Evolutionary conservation across 2,329 filamentous ascomycete genomes (phyloP), one percentile per base, ranked within the genome.

Genomic region (Epichloe sibirici): DNA sequence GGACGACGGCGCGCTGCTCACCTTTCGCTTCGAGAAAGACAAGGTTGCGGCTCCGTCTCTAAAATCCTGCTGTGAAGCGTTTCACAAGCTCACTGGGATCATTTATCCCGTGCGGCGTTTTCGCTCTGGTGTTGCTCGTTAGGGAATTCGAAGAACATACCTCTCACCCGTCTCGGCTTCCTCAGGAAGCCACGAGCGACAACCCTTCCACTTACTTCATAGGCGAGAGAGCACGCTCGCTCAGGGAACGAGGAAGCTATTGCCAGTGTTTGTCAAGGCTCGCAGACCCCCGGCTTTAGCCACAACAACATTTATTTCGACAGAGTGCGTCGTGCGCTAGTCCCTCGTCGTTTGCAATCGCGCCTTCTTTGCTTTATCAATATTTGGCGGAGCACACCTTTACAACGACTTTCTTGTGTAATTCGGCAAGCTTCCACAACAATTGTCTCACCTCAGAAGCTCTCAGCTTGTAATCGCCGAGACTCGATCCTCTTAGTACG

Each of bases 381-480:
- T 3, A 31, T 45, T 39, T 34, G 12, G 44, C 43, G 38, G 28
- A 43, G 28, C 47, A 52, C 49, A 45, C 54, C 50, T 49, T 46
- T 49, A 51, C 54, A 38, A 45, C n/a, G 35, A 34, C 31, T 12
- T 37, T 48, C 23, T 23, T 54, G 25, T 54, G 52, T 48, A 42
- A 45, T 47, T 40, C 35, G 21, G 25, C 37, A 6, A 17, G 31
- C 47, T 53, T 21, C 31, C 51, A 46, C 44, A 17, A 17, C 31
- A 25, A 39, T 15, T n/a, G 48, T 38, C 48, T 48, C 38, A 48
- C 44, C 39, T 45, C 37, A 40, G 31, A 28, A 35, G 39, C 42
- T n/a, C 39, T 37, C 49, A 53, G 40, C 28, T 42, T 56, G 54
- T 56, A 53, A 50, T 57, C 56, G 44, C 51, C 54, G 52, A 57